Conservation (phyloP, 768 basidiomycete genomes). For the Auricularia auricula-judae region DNA sequence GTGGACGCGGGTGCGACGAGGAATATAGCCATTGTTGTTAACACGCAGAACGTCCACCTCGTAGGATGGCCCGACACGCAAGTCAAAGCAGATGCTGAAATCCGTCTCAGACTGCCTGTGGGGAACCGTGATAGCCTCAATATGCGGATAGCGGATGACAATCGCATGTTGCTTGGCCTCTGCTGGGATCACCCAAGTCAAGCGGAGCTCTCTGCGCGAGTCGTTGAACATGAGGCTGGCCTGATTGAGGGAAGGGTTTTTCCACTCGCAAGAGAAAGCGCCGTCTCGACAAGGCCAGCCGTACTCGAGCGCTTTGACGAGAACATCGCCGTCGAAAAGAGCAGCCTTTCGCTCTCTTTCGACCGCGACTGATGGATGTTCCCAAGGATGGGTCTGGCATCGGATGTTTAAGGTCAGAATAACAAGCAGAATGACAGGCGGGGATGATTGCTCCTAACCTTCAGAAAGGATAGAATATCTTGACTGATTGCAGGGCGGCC, state of each 20-base stretch:
- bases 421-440: neutral
- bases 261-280: constrained; percentile 49
- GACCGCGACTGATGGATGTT: neutral
- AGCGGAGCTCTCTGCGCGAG: neutral
- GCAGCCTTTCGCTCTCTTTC: neutral
- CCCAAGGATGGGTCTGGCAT: neutral
- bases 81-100: neutral
- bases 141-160: neutral
- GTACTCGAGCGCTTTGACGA: constrained; percentile 37
- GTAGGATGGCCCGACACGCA: neutral
- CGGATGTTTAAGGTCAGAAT: neutral
- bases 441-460: neutral
- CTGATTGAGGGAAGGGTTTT: neutral
- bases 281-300: constrained; percentile 53
- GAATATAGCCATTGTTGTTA: neutral
- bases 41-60: neutral
- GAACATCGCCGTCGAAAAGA: constrained; percentile 10
- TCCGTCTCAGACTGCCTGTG: neutral
- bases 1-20: neutral
- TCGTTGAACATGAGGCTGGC: neutral
- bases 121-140: neutral
- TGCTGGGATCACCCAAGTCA: neutral
- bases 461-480: neutral
- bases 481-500: neutral
- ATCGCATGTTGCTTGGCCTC: neutral